Percentiles rank a stretch among this genome's conserved stretches.
These are phyloP conservation scores for Didymella keratinophila DNA, from an alignment of 2,329 filamentous ascomycete species.

Conservation along the genomic window DNA sequence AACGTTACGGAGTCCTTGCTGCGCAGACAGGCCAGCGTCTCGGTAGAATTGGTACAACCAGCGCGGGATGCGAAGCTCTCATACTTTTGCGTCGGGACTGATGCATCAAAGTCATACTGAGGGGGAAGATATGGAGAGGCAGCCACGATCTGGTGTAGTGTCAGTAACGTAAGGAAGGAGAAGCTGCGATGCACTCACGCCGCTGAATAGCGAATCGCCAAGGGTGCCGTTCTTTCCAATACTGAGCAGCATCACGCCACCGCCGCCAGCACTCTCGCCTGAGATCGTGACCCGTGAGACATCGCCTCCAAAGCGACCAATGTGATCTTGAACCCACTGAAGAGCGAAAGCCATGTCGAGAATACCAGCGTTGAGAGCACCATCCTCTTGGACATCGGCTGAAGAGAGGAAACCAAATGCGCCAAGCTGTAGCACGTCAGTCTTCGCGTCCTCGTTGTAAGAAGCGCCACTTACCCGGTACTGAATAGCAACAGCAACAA, in stretches of 20 bases:
- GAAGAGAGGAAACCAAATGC: conserved; percentile 55
- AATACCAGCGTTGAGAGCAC: conserved; percentile 51
- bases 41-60: conserved; percentile 40
- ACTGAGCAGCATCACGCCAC: conserved; percentile 50
- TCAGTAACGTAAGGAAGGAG: not conserved
- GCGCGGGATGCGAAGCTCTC: conserved; percentile 50
- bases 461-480: conserved; percentile 52
- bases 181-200: conserved; percentile 30
- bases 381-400: conserved; percentile 47
- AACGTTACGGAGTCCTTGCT: conserved; percentile 44
- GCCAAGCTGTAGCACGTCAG: conserved; percentile 43
- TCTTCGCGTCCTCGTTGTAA: not conserved
- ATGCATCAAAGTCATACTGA: conserved; percentile 60
- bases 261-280: conserved; percentile 51
- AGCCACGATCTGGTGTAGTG: conserved; percentile 28
- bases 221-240: conserved; percentile 40
- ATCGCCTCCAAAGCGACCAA: conserved; percentile 38
- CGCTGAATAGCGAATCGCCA: conserved; percentile 45
- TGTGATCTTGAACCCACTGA: conserved; percentile 60
- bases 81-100: conserved; percentile 55
- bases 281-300: conserved; percentile 43
- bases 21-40: conserved; percentile 53
- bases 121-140: conserved; percentile 62
- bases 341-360: conserved; percentile 60
- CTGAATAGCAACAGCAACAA: conserved; percentile 60